Evolutionary conservation across 2,329 filamentous ascomycete species (phyloP).

Genomic region (Exophiala oligosperma): DNA sequence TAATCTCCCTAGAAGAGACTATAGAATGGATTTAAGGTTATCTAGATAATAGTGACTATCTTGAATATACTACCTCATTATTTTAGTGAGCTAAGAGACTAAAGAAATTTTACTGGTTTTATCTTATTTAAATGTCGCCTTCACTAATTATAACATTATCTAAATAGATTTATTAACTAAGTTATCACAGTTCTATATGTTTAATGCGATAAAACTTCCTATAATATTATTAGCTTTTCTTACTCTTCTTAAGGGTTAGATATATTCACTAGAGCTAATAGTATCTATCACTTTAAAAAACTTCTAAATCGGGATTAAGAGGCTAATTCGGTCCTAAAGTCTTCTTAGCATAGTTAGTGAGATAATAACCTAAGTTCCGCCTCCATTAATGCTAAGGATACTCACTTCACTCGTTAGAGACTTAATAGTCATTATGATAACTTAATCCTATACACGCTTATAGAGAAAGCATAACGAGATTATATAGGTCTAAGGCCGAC

Average conservation of each 20-base stretch:
- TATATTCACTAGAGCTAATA: slow-evolving; percentile 30
- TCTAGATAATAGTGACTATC: slow-evolving; percentile 1
- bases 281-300: slow-evolving; percentile 29
- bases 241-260: background rate
- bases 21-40: background rate
- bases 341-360: slow-evolving; percentile 27
- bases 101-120: background rate
- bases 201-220: background rate
- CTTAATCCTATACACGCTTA: slow-evolving; percentile 25
- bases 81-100: background rate
- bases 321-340: slow-evolving; percentile 24
- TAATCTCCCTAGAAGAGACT: background rate
- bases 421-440: slow-evolving; percentile 30
- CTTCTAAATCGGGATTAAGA: slow-evolving; percentile 22
- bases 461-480: slow-evolving; percentile 30
- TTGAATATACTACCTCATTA: background rate
- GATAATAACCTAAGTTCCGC: slow-evolving; percentile 31
- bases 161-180: background rate
- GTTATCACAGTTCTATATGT: slow-evolving; percentile 2
- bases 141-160: background rate
- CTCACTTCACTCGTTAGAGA: slow-evolving; percentile 36
- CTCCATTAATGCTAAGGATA: slow-evolving; percentile 40
- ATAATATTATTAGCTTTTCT: background rate
- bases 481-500: slow-evolving; percentile 21
- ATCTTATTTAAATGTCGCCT: background rate